Conservation (phyloP, 768 basidiomycete species). For the Amylocystis lapponica region DNA sequence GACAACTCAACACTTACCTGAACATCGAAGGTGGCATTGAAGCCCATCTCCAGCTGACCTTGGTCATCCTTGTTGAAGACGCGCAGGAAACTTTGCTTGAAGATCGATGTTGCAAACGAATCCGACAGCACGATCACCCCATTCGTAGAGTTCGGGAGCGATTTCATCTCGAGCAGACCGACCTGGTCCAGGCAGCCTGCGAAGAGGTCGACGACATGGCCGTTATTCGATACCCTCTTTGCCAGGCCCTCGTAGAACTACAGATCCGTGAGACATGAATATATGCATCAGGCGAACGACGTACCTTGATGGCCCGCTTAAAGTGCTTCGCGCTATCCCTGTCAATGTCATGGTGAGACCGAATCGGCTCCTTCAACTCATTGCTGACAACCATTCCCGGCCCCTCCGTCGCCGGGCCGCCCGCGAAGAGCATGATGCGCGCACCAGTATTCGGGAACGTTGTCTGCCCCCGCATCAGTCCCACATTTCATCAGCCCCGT, state of each 20-base stretch:
- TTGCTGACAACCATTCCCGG: conserved; percentile 96
- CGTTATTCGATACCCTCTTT: conserved; percentile 89
- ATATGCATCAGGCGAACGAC: conserved; percentile 9
- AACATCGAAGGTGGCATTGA: conserved; percentile 98
- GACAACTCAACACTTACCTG: conserved; percentile 48
- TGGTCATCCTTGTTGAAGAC: conserved; percentile 91
- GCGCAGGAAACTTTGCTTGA: conserved; percentile 96
- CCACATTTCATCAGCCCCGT: background rate
- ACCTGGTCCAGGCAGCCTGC: conserved; percentile 98
- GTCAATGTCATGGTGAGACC: conserved; percentile 98
- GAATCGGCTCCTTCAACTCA: conserved; percentile 94
- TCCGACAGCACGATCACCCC: conserved; percentile 95
- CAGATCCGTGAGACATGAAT: conserved; percentile 4
- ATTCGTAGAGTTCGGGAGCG: conserved; percentile 91
- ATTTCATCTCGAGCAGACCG: conserved; percentile 96
- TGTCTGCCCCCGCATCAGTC: conserved; percentile 34
- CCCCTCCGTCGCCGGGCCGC: conserved; percentile 93
- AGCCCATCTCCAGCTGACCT: conserved; percentile 92
- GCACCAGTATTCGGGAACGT: conserved; percentile 96
- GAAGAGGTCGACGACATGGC: conserved; percentile 92
- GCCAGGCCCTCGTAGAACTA: conserved; percentile 96
- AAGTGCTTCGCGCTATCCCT: conserved; percentile 95
- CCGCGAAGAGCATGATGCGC: conserved; percentile 93
- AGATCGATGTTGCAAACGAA: conserved; percentile 95
- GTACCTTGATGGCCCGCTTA: conserved; percentile 92